Conservation (phyloP, 345 rosid species). For the Geranium brycei region DNA sequence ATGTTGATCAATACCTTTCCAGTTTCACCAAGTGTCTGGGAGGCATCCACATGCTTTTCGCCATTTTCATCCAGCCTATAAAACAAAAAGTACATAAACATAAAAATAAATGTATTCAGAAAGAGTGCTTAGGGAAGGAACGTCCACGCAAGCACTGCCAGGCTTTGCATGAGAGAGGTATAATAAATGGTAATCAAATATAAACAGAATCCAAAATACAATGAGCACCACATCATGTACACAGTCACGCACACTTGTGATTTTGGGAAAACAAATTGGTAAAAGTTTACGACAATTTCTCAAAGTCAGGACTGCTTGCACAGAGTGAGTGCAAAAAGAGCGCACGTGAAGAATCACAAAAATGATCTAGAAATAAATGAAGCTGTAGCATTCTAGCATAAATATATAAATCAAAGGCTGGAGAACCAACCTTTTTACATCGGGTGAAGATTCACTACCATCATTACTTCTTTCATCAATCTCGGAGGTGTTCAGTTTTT, state of each 20-base stretch:
- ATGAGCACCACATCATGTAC: no score
- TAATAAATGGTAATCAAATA: no score
- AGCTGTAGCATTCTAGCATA: background rate
- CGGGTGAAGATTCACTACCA: slow-evolving; percentile 11
- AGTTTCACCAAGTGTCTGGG: slow-evolving; percentile 25
- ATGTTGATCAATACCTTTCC: slow-evolving; percentile 39
- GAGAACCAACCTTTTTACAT: slow-evolving; percentile 26
- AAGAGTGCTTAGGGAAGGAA: slow-evolving; percentile 4
- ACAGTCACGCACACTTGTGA: no score
- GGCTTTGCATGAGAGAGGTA: background rate
- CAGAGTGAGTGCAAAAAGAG: no score
- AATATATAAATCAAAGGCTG: slow-evolving; percentile 1
- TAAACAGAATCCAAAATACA: no score
- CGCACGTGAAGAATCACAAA: no score
- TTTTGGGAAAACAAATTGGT: no score
- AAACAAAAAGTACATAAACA: slow-evolving; percentile 23
- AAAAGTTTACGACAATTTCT: no score
- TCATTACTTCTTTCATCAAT: slow-evolving; percentile 16
- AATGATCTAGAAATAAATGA: no score
- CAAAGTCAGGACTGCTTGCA: no score
- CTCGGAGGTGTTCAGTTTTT: slow-evolving; percentile 14
- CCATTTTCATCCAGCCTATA: slow-evolving; percentile 26
- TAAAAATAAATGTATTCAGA: slow-evolving; percentile 3
- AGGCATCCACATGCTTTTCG: slow-evolving; percentile 25
- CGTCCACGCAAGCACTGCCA: background rate